A percentile compares a stretch with the other conserved stretches of the same genome.
Conservation (phyloP, 768 basidiomycete genomes). For the Guyanaporus albipodus region DNA sequence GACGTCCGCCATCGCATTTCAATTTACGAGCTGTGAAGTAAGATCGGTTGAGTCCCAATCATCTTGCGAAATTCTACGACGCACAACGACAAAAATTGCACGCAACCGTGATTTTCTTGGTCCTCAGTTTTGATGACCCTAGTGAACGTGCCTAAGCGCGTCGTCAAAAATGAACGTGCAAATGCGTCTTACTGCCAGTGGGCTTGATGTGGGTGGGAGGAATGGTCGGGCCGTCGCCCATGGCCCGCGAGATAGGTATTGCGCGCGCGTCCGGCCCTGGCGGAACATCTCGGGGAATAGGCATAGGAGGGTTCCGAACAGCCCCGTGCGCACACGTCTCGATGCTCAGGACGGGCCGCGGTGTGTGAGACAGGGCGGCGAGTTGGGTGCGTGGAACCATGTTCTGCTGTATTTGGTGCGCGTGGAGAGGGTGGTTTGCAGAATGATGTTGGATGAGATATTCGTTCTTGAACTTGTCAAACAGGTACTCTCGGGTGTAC, state of each 20-base stretch:
- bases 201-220: slow-evolving; percentile 30
- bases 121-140: slow-evolving; percentile 63
- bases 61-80: slow-evolving; percentile 30
- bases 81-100: slow-evolving; percentile 90
- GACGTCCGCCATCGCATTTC: slow-evolving; percentile 83
- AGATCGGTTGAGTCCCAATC: slow-evolving; percentile 18
- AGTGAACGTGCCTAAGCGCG: slow-evolving; percentile 15
- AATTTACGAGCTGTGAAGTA: slow-evolving; percentile 72
- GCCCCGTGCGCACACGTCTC: slow-evolving; percentile 50
- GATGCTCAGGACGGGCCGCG: slow-evolving; percentile 58
- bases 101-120: slow-evolving; percentile 85
- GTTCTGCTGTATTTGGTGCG: slow-evolving; percentile 43
- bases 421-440: slow-evolving; percentile 37
- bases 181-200: slow-evolving; percentile 35
- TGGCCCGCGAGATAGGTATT: slow-evolving; percentile 38
- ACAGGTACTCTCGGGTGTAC: slow-evolving; percentile 80
- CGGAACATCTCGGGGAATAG: slow-evolving; percentile 45
- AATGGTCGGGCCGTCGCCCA: slow-evolving; percentile 33
- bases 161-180: slow-evolving; percentile 5
- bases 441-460: slow-evolving; percentile 52
- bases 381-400: slow-evolving; percentile 33
- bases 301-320: slow-evolving; percentile 43
- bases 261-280: slow-evolving; percentile 43
- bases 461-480: slow-evolving; percentile 69
- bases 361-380: slow-evolving; percentile 31